Conservation (phyloP, 805 yeast species). For the Kregervanrija pseudodelftensis region DNA sequence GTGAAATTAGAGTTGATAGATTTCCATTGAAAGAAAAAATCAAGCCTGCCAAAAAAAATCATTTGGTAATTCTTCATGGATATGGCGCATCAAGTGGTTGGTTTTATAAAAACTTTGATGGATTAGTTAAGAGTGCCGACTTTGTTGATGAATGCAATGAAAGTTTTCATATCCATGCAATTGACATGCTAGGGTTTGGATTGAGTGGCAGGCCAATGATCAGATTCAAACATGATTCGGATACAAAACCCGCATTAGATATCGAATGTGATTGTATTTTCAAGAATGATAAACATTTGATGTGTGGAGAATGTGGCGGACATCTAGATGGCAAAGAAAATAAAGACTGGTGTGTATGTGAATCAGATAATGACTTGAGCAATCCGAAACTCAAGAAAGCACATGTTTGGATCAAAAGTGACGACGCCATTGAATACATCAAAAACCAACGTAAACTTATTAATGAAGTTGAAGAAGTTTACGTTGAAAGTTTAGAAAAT, state of each 20-base stretch:
- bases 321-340: slow-evolving; percentile 11
- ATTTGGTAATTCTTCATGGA: slow-evolving; percentile 49
- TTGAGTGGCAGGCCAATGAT: slow-evolving; percentile 41
- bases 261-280: slow-evolving; percentile 17
- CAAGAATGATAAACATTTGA: slow-evolving; percentile 8
- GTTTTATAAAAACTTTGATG: slow-evolving; percentile 46
- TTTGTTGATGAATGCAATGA: slow-evolving; percentile 10
- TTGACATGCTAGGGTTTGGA: slow-evolving; percentile 51
- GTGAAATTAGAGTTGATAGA: slow-evolving; percentile 23
- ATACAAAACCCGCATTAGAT: slow-evolving; percentile 18
- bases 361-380: not conserved
- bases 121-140: slow-evolving; percentile 27
- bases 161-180: slow-evolving; percentile 27
- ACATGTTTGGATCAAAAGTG: slow-evolving; percentile 1
- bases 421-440: slow-evolving; percentile 16
- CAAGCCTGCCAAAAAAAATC: slow-evolving; percentile 11
- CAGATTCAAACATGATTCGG: slow-evolving; percentile 15
- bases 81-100: slow-evolving; percentile 52
- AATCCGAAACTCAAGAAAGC: not conserved
- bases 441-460: slow-evolving; percentile 33
- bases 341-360: slow-evolving; percentile 5
- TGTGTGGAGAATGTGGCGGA: slow-evolving; percentile 9
- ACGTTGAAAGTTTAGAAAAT: slow-evolving; percentile 49
- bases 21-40: not conserved
- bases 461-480: slow-evolving; percentile 44